These are phyloP conservation scores for Ampelomyces quisqualis DNA, from an alignment of 2,329 filamentous ascomycete species.

Conservation along the genomic window DNA sequence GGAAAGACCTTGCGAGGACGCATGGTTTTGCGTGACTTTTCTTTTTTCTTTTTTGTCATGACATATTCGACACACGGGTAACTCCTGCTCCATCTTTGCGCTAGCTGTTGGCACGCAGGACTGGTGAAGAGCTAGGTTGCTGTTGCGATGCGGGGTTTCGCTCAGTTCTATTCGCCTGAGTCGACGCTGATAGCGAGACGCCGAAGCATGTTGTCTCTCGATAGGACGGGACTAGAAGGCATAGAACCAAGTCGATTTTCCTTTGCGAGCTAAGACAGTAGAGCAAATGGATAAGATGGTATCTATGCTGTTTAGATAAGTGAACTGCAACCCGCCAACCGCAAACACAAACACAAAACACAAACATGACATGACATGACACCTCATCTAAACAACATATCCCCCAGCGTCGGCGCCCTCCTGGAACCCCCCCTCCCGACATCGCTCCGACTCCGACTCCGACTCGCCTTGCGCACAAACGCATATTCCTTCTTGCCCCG, in stretches of 20 bases:
- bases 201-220: no score
- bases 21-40: no score
- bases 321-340: no score
- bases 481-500: slow-evolving; percentile 48
- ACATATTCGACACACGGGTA: no score
- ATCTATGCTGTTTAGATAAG: background rate
- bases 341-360: background rate
- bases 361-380: background rate
- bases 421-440: slow-evolving; percentile 29
- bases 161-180: no score
- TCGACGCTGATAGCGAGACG: no score
- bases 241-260: no score
- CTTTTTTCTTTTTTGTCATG: no score
- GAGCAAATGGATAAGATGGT: slow-evolving; percentile 1
- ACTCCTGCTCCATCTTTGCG: no score
- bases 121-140: slow-evolving; percentile 18
- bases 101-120: slow-evolving; percentile 8
- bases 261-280: background rate
- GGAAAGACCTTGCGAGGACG: no score
- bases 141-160: slow-evolving; percentile 9
- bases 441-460: slow-evolving; percentile 33
- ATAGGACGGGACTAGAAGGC: no score
- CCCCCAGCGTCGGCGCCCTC: slow-evolving; percentile 35
- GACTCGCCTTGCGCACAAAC: slow-evolving; percentile 46
- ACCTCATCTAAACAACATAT: slow-evolving; percentile 28